phyloP scores from a whole-genome alignment of 108 stramenopile genomes.

The Nitzschia sp. region DNA sequence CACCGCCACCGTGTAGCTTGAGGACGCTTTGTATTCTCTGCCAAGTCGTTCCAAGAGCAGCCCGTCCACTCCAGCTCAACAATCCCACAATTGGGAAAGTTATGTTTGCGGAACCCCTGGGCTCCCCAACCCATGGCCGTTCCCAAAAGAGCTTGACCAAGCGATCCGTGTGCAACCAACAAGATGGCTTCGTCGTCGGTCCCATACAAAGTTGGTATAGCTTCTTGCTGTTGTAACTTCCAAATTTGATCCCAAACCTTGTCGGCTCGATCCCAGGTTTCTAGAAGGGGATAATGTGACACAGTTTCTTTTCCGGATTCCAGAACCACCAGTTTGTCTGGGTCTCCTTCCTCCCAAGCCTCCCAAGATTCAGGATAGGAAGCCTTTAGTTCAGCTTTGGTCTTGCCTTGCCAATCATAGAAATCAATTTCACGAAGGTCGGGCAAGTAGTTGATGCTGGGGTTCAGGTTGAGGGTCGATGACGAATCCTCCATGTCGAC shows the following conservation, averaged over 20 bases:
- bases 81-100: conserved; percentile 44
- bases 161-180: conserved; percentile 40
- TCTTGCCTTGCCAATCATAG: conserved; percentile 43
- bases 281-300: conserved; percentile 28
- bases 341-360: conserved; percentile 41
- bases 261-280: conserved; percentile 34
- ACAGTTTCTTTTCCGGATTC: background rate
- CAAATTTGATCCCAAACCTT: conserved; percentile 38
- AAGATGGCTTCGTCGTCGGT: background rate
- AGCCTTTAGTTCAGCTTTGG: conserved; percentile 18
- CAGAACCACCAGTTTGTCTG: conserved; percentile 22
- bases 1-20: background rate
- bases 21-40: background rate
- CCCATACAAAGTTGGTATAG: background rate
- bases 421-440: conserved; percentile 50
- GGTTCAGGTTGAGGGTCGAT: too few species aligned
- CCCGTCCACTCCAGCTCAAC: conserved; percentile 18
- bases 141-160: conserved; percentile 44
- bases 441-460: background rate
- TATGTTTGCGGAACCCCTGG: conserved; percentile 22
- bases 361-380: conserved; percentile 29
- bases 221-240: background rate
- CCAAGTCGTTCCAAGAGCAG: background rate
- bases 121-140: conserved; percentile 42
- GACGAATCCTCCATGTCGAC: too few species aligned